Conservation (phyloP, 1,139 yeast species). For the Saccharomycopsis crataegensis region DNA sequence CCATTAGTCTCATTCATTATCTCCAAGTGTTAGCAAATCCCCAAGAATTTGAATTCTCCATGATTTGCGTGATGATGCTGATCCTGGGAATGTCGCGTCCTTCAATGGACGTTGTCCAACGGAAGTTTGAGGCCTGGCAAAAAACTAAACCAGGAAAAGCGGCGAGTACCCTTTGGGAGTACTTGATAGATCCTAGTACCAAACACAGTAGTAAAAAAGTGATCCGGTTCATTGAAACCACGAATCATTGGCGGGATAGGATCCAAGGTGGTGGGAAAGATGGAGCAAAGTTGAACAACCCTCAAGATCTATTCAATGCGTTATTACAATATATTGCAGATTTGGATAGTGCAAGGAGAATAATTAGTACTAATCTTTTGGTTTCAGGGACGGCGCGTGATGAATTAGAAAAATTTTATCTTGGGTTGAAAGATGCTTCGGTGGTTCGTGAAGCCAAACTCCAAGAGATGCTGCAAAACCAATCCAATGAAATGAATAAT, state of each 20-base stretch:
- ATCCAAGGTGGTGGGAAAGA: background rate
- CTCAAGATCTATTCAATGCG: conserved; percentile 2
- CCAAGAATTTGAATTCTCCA: conserved; percentile 18
- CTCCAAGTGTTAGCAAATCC: conserved; percentile 36
- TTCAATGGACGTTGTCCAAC: background rate
- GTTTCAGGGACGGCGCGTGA: background rate
- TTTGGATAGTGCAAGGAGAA: background rate
- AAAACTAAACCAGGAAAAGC: background rate
- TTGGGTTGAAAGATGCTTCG: conserved; percentile 1
- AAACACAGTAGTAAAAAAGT: background rate
- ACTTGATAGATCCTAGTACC: background rate
- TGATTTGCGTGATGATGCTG: conserved; percentile 3
- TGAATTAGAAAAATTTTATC: conserved; percentile 13
- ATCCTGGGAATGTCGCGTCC: conserved; percentile 1
- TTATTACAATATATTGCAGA: conserved; percentile 2
- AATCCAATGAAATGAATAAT: conserved; percentile 21
- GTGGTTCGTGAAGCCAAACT: conserved; percentile 26
- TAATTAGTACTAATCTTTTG: background rate
- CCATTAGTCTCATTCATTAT: conserved; percentile 36
- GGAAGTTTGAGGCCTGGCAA: background rate
- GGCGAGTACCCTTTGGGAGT: background rate
- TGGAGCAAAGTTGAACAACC: conserved; percentile 2
- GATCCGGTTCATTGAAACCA: conserved; percentile 10
- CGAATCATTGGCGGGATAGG: background rate
- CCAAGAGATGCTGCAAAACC: too few relatives aligned